Conservation (phyloP, 1,139 yeast species). For the Candida gigantensis region DNA sequence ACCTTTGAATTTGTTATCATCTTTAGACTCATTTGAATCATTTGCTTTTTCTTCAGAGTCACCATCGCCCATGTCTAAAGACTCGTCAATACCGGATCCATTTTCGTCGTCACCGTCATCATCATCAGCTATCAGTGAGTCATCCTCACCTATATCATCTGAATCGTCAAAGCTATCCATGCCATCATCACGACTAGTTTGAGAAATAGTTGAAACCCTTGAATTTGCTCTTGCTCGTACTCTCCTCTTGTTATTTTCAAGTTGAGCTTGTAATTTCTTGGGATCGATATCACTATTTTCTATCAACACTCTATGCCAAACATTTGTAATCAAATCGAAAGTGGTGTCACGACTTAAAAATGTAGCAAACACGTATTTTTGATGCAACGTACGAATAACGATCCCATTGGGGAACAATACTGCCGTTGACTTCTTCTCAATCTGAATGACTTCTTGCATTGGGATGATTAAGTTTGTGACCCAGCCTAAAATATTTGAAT, state of each 20-base stretch:
- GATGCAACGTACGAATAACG: conserved; percentile 68
- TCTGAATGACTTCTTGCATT: conserved; percentile 65
- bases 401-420: conserved; percentile 76
- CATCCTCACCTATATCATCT: conserved; percentile 8
- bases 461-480: conserved; percentile 69
- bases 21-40: conserved; percentile 7
- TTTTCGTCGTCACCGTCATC: conserved; percentile 10
- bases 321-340: conserved; percentile 58
- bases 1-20: conserved; percentile 30
- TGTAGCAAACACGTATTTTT: conserved; percentile 71
- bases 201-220: conserved; percentile 10
- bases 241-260: conserved; percentile 16
- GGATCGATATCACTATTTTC: conserved; percentile 27
- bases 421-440: conserved; percentile 73
- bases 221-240: conserved; percentile 14
- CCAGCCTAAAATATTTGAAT: conserved; percentile 74
- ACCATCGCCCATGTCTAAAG: conserved; percentile 9
- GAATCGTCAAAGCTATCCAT: conserved; percentile 10
- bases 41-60: conserved; percentile 10
- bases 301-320: conserved; percentile 54
- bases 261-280: conserved; percentile 16
- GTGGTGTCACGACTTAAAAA: conserved; percentile 68
- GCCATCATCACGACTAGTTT: conserved; percentile 8
- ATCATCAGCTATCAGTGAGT: conserved; percentile 10
- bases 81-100: conserved; percentile 7